Evolutionary conservation across 306 rosid species (phyloP).

Genomic region (Trifolium subterraneum): DNA sequence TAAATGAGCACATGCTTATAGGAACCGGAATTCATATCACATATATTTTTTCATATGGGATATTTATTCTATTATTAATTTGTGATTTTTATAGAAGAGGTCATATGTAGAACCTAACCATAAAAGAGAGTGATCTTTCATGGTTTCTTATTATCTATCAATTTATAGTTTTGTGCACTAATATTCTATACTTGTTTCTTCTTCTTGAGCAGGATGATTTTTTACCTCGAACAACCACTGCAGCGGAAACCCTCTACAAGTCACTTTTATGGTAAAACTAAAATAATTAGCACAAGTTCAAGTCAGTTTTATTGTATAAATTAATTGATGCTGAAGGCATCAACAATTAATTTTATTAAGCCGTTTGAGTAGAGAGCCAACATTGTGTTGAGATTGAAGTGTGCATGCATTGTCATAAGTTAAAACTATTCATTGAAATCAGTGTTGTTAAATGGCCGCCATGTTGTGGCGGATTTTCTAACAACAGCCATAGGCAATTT

Average conservation of each 20-base stretch:
- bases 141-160: slow-evolving; percentile 26
- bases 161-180: slow-evolving; percentile 39
- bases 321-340: slow-evolving; percentile 32
- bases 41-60: slow-evolving; percentile 7
- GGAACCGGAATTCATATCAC: slow-evolving; percentile 5
- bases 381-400: slow-evolving; percentile 29
- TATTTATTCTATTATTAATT: not conserved
- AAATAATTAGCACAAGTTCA: slow-evolving; percentile 36
- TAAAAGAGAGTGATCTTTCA: not conserved
- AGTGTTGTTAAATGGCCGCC: not conserved
- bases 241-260: slow-evolving; percentile 71
- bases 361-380: slow-evolving; percentile 12
- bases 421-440: slow-evolving; percentile 18
- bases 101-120: slow-evolving; percentile 4
- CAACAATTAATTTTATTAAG: slow-evolving; percentile 15
- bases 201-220: slow-evolving; percentile 77
- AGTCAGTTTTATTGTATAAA: slow-evolving; percentile 6
- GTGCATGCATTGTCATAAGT: slow-evolving; percentile 23
- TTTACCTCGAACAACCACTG: slow-evolving; percentile 86
- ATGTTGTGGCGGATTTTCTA: not conserved
- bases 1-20: slow-evolving; percentile 10
- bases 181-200: slow-evolving; percentile 33
- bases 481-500: not conserved
- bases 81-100: slow-evolving; percentile 5
- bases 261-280: slow-evolving; percentile 86